phyloP scores from a whole-genome alignment of 2,329 filamentous ascomycete species.

The Dichotomopilus funicola region DNA sequence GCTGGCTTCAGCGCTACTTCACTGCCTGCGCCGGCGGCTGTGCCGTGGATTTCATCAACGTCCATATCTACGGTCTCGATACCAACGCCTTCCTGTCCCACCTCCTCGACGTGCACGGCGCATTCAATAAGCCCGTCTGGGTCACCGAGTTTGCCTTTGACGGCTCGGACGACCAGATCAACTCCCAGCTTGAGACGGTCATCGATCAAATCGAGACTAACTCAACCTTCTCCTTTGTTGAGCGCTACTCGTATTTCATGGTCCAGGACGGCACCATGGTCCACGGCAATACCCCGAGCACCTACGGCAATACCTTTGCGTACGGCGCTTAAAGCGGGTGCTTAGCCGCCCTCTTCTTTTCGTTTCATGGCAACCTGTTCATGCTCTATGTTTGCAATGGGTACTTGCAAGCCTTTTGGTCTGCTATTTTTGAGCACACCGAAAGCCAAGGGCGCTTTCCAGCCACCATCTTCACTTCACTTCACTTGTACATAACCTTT shows the following conservation, averaged over 20 bases:
- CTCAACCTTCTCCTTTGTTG: conserved; percentile 41
- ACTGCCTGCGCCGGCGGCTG: conserved; percentile 45
- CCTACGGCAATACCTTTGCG: conserved; percentile 45
- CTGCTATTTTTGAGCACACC: neutral
- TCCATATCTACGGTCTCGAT: conserved; percentile 56
- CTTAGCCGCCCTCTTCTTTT: neutral
- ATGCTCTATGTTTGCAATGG: neutral
- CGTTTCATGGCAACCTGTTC: neutral
- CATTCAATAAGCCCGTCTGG: conserved; percentile 50
- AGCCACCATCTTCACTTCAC: conserved; percentile 3
- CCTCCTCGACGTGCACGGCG: conserved; percentile 39
- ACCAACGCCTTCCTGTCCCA: conserved; percentile 49
- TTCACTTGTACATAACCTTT: conserved; percentile 15
- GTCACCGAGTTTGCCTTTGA: conserved; percentile 58
- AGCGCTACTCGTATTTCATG: conserved; percentile 55
- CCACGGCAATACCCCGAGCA: conserved; percentile 35
- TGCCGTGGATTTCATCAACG: conserved; percentile 52
- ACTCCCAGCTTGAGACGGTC: conserved; percentile 44
- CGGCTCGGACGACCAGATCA: conserved; percentile 38
- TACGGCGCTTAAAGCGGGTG: conserved; percentile 26
- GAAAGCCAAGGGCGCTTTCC: neutral
- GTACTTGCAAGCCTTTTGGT: neutral
- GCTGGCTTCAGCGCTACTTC: conserved; percentile 50
- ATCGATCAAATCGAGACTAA: conserved; percentile 43
- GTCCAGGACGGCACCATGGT: conserved; percentile 39